These are phyloP conservation scores for Phytopythium aichiense DNA, from an alignment of 352 stramenopile species.

Conservation along the genomic window DNA sequence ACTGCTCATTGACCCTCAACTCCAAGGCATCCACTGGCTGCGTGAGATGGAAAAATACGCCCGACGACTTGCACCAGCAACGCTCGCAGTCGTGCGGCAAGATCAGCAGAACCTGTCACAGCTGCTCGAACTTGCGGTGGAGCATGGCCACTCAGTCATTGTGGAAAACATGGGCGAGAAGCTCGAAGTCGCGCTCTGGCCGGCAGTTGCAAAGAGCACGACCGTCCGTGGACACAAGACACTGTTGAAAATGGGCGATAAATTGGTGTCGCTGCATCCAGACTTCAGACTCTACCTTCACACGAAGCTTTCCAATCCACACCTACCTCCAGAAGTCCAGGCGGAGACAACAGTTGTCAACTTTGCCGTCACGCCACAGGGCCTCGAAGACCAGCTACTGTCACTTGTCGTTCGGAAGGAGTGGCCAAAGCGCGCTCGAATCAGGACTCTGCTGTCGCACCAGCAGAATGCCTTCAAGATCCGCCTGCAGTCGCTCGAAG, in stretches of 20 bases:
- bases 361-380: constrained; percentile 88
- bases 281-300: constrained; percentile 88
- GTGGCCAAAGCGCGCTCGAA: constrained; percentile 81
- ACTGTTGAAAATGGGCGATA: constrained; percentile 83
- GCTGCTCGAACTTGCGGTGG: constrained; percentile 74
- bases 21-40: constrained; percentile 89
- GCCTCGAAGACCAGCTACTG: constrained; percentile 89
- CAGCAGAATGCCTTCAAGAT: constrained; percentile 92
- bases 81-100: constrained; percentile 78
- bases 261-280: constrained; percentile 77
- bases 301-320: constrained; percentile 92
- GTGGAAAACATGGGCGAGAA: constrained; percentile 90
- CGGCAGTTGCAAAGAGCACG: constrained; percentile 71
- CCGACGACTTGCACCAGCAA: constrained; percentile 24
- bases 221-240: constrained; percentile 73
- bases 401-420: constrained; percentile 87
- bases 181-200: constrained; percentile 84
- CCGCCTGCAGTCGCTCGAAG: constrained; percentile 80
- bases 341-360: constrained; percentile 91
- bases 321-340: constrained; percentile 90
- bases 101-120: constrained; percentile 77
- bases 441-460: constrained; percentile 74
- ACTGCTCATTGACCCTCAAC: constrained; percentile 88
- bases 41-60: constrained; percentile 78
- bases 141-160: constrained; percentile 72